Conservation (phyloP, 78 protist genomes). For the Guillardia theta region DNA sequence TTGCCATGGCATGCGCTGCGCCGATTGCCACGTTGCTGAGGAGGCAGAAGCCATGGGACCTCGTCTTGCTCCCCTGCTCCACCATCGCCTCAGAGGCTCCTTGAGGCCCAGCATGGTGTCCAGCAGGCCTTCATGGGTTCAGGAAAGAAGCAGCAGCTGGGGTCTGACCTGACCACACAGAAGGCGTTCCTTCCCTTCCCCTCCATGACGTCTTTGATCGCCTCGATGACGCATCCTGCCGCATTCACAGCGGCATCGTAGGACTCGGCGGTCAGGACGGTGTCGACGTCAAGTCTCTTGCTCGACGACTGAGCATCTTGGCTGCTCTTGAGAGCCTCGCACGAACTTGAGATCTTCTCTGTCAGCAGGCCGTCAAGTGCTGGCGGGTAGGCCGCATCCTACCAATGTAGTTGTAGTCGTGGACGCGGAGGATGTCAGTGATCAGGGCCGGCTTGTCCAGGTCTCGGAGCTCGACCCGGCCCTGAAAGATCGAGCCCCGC, state of each 20-base stretch:
- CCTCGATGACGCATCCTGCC: not conserved
- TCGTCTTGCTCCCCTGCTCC: not conserved
- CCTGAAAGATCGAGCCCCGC: not conserved
- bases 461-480: not conserved
- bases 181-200: not conserved
- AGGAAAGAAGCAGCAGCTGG: too few species aligned
- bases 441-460: not conserved
- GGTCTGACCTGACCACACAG: not conserved
- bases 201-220: not conserved
- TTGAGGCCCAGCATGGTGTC: not conserved
- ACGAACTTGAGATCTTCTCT: too few species aligned
- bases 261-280: not conserved
- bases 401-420: not conserved
- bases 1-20: not conserved
- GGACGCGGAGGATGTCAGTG: not conserved
- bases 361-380: too few species aligned
- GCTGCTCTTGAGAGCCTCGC: too few species aligned
- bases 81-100: not conserved
- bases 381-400: too few species aligned
- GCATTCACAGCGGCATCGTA: not conserved
- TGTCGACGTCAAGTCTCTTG: not conserved
- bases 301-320: not conserved
- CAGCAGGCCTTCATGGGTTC: too few species aligned
- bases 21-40: constrained; percentile 8
- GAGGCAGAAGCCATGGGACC: not conserved